Evolutionary conservation across 2,329 filamentous ascomycete species (phyloP), one percentile per base, ranked within the genome.

Genomic region (Arthrobotrys musiformis): DNA sequence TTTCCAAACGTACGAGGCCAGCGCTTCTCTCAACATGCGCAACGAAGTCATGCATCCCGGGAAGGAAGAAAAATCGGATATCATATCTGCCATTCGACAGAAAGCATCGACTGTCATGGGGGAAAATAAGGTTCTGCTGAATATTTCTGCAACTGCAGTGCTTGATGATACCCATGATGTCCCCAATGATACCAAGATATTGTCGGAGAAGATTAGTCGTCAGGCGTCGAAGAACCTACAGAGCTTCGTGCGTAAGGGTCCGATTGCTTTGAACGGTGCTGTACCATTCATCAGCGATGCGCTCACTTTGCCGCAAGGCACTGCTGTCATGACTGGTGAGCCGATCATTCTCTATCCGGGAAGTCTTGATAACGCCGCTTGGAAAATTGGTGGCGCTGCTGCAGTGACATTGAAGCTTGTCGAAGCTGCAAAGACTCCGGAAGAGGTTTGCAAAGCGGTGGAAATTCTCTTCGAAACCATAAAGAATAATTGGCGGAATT

Each of bases 1-100:
- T 1, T 97, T 99, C 81, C 93, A 98, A 82, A 99, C 96, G 0
- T 99, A 99, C 82, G 90, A 92, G 81, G 94, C 95, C 5, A 98
- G 95, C 0, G 94, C 95, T 6, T 90, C 92, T 66, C 85, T 99
- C 42, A 95, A 96, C 74, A 87, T 97, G 64, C 91, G 94, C 52
- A 98, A 98, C 81, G 95, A 99, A 82, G 89, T 93, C 62, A 87
- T 97, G 40, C 92, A 97, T 83, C 91, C 93, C 0, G 94, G 93
- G 11, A 96, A 93, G 82, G 93, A 97, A 79, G 93, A 97, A 78
- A 90, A 89, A 60, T 98, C 95, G 0, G 94, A 98, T 80, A 97
- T 99, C 62, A 88, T 97, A 54, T 90, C 89, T 79, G 94, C 94
- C 9, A 96, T 97, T 56, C 89, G 94, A 58, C 89, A 92, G 44